A percentile compares a stretch with the other conserved stretches of the same genome.
phyloP scores from a whole-genome alignment of 2,329 filamentous ascomycete genomes.

The Microthyrium microscopicum region DNA sequence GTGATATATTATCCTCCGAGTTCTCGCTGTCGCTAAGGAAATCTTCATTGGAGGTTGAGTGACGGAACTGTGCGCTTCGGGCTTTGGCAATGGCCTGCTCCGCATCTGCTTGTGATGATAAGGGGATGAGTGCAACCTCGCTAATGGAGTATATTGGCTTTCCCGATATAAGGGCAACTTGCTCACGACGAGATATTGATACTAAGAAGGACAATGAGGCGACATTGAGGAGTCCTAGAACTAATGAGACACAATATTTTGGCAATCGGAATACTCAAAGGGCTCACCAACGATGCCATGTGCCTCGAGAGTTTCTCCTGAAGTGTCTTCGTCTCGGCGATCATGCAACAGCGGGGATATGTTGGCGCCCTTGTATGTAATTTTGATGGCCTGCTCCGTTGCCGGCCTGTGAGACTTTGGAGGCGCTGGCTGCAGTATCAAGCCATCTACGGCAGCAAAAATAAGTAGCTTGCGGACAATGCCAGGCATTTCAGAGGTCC shows the following conservation, averaged over 20 bases:
- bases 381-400: constrained; percentile 39
- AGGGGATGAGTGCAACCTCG: constrained; percentile 79
- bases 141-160: constrained; percentile 74
- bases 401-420: constrained; percentile 36
- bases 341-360: constrained; percentile 31
- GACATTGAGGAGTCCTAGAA: constrained; percentile 63
- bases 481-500: constrained; percentile 58
- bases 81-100: constrained; percentile 53
- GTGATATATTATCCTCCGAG: constrained; percentile 3
- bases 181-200: constrained; percentile 68
- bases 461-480: constrained; percentile 67
- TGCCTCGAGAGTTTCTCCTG: constrained; percentile 26
- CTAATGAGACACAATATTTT: neutral
- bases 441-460: constrained; percentile 64
- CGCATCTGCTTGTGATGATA: constrained; percentile 60
- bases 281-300: constrained; percentile 38
- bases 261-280: constrained; percentile 1
- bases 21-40: constrained; percentile 12
- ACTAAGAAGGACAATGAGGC: constrained; percentile 71
- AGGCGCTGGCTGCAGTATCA: constrained; percentile 60
- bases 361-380: constrained; percentile 49
- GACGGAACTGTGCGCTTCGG: constrained; percentile 26
- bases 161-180: constrained; percentile 75
- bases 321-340: constrained; percentile 20
- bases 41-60: constrained; percentile 16